Percentiles rank a stretch among this genome's conserved stretches.
These are phyloP conservation scores for Zoysia pacifica DNA, from an alignment of 176 grass and related monocot species.

Conservation along the genomic window DNA sequence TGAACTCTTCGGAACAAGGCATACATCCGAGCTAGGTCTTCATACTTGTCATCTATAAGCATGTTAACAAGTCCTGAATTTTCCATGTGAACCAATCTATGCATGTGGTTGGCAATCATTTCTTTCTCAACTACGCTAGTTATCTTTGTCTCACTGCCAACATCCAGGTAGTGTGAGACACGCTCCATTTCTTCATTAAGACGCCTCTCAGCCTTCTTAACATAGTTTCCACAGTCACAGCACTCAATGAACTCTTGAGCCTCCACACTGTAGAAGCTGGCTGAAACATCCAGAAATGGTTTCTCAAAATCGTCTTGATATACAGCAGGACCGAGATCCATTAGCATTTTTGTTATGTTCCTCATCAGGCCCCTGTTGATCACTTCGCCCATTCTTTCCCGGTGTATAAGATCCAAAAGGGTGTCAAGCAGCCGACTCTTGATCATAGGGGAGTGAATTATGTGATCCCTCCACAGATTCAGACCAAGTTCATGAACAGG, in stretches of 20 bases:
- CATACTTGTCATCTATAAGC: constrained; percentile 86
- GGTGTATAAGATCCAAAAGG: constrained; percentile 78
- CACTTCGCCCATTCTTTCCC: constrained; percentile 82
- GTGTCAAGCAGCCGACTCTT: constrained; percentile 67
- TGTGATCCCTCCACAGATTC: constrained; percentile 92
- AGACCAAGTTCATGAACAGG: constrained; percentile 91
- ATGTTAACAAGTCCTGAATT: constrained; percentile 92
- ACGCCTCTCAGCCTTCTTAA: constrained; percentile 86
- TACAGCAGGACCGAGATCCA: constrained; percentile 86
- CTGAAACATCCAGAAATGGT: constrained; percentile 76
- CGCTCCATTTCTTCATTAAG: constrained; percentile 95
- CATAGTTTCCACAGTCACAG: constrained; percentile 87
- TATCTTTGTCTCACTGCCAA: constrained; percentile 82
- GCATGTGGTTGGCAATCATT: constrained; percentile 97
- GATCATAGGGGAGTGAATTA: constrained; percentile 74
- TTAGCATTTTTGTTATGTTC: constrained; percentile 91
- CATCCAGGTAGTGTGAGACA: constrained; percentile 91
- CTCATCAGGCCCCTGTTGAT: constrained; percentile 89
- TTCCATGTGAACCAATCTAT: constrained; percentile 90
- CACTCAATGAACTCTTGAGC: constrained; percentile 87
- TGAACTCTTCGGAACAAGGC: constrained; percentile 81
- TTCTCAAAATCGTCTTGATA: constrained; percentile 98
- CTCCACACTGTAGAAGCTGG: constrained; percentile 80
- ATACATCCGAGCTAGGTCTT: constrained; percentile 87
- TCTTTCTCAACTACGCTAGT: constrained; percentile 92